Evolutionary conservation across 768 basidiomycete species (phyloP).

Genomic region (Chalciporus chontae): DNA sequence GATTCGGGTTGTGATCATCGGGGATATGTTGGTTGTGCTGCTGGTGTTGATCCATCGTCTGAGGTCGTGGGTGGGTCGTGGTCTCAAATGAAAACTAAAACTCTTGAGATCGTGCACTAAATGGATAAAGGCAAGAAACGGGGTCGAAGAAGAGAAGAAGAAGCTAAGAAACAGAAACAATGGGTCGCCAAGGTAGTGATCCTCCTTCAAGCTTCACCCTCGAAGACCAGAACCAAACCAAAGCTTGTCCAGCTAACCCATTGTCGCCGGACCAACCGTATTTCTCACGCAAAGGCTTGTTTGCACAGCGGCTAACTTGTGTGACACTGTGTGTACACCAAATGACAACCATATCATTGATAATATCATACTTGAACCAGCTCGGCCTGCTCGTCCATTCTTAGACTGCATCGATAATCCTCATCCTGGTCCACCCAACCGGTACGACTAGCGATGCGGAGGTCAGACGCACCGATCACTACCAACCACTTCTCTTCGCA

Average conservation of each 20-base stretch:
- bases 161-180: conserved; percentile 29
- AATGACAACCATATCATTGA: too few species aligned
- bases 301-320: conserved; percentile 8
- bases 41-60: conserved; percentile 42
- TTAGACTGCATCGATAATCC: too few species aligned
- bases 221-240: conserved; percentile 24
- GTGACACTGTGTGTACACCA: conserved; percentile 7
- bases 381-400: background rate
- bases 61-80: conserved; percentile 34
- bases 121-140: conserved; percentile 31
- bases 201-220: conserved; percentile 29
- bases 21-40: conserved; percentile 44
- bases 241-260: conserved; percentile 5
- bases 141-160: conserved; percentile 35
- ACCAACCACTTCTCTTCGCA: conserved; percentile 9
- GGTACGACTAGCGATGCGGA: background rate
- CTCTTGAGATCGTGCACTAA: conserved; percentile 31
- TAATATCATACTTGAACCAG: too few species aligned
- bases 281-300: conserved; percentile 20
- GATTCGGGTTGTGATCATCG: conserved; percentile 45
- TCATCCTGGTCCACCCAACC: too few species aligned
- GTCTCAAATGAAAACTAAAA: conserved; percentile 35
- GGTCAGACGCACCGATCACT: conserved; percentile 1
- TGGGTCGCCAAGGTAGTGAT: conserved; percentile 22
- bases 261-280: conserved; percentile 4